A percentile compares a stretch with the other conserved stretches of the same genome.
These are phyloP conservation scores for Ogataea methanolica DNA, from an alignment of 805 yeast genomes.

Conservation along the genomic window DNA sequence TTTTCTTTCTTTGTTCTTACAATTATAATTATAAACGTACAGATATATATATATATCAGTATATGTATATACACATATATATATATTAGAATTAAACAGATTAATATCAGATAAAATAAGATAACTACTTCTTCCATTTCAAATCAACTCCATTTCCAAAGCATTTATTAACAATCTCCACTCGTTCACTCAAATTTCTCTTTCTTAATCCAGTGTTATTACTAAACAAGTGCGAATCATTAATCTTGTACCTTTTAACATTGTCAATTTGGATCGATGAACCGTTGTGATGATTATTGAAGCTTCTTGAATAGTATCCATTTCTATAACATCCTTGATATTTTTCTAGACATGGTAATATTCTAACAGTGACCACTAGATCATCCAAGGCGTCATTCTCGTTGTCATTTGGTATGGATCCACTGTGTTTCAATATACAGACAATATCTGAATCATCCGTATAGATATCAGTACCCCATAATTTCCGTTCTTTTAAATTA, in stretches of 20 bases:
- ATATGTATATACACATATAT: no score
- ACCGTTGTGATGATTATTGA: slow-evolving; percentile 61
- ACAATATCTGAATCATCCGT: slow-evolving; percentile 91
- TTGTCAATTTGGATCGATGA: slow-evolving; percentile 59
- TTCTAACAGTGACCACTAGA: slow-evolving; percentile 49
- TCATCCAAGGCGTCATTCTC: slow-evolving; percentile 32
- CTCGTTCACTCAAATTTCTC: slow-evolving; percentile 18
- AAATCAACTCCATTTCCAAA: neutral
- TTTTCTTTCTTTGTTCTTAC: no score
- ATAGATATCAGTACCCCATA: slow-evolving; percentile 93
- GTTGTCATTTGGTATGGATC: slow-evolving; percentile 37
- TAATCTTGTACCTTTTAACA: slow-evolving; percentile 42
- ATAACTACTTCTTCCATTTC: neutral
- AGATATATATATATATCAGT: no score
- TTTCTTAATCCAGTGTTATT: slow-evolving; percentile 16
- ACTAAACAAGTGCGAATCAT: slow-evolving; percentile 18
- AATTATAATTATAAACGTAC: no score
- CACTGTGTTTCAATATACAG: slow-evolving; percentile 69
- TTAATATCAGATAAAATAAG: no score
- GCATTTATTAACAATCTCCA: slow-evolving; percentile 11
- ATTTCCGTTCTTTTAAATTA: slow-evolving; percentile 42
- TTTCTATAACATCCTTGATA: slow-evolving; percentile 66
- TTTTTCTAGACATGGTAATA: slow-evolving; percentile 63
- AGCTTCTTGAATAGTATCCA: slow-evolving; percentile 69
- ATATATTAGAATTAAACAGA: no score